Evolutionary conservation across 2,329 filamentous ascomycete genomes (phyloP).

Genomic region (Venturia carpophila): DNA sequence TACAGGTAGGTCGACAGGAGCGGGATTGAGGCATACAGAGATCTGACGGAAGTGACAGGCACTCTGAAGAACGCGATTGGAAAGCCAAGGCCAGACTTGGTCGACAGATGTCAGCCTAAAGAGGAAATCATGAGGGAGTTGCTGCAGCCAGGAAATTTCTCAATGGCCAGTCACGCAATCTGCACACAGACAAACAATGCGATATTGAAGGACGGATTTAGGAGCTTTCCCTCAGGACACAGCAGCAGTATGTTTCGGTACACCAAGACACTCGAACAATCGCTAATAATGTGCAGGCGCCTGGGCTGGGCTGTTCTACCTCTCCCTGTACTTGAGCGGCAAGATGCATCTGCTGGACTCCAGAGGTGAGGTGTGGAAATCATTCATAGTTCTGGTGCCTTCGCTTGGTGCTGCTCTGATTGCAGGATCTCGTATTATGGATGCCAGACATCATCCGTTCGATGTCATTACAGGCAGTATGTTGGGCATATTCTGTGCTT

Average conservation of each 20-base stretch:
- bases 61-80: slow-evolving; percentile 52
- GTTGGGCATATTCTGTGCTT: slow-evolving; percentile 46
- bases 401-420: slow-evolving; percentile 47
- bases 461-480: slow-evolving; percentile 50
- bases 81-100: slow-evolving; percentile 53
- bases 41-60: slow-evolving; percentile 22
- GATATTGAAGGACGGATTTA: slow-evolving; percentile 51
- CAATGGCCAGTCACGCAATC: slow-evolving; percentile 41
- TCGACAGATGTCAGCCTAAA: slow-evolving; percentile 44
- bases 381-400: slow-evolving; percentile 47
- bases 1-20: slow-evolving; percentile 28
- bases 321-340: slow-evolving; percentile 52
- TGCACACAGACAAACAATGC: slow-evolving; percentile 44
- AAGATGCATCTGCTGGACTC: slow-evolving; percentile 54
- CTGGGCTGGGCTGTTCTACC: slow-evolving; percentile 52
- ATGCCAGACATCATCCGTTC: slow-evolving; percentile 54
- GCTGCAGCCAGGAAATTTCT: slow-evolving; percentile 32
- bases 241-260: slow-evolving; percentile 40
- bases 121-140: slow-evolving; percentile 22
- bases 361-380: slow-evolving; percentile 53
- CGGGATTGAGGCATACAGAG: background rate
- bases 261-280: background rate
- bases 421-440: slow-evolving; percentile 53
- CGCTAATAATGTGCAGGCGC: slow-evolving; percentile 35
- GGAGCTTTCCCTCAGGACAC: slow-evolving; percentile 52